Conservation (phyloP, 345 rosid genomes). For the Citrus reticulata region DNA sequence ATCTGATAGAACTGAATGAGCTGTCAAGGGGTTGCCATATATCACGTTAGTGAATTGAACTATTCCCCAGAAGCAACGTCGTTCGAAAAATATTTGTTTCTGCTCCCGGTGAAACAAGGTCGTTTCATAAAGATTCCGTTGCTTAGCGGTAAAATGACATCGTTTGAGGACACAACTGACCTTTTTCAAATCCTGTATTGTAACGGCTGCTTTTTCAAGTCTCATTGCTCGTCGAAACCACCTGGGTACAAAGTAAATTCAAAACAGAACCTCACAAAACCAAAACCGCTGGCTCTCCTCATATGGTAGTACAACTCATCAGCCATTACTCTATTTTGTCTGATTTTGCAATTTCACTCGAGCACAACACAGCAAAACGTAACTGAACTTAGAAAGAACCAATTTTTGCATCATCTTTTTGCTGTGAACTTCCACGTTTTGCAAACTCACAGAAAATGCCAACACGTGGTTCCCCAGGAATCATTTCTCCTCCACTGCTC, state of each 20-base stretch:
- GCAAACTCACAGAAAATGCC: neutral
- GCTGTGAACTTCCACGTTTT: neutral
- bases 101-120: neutral
- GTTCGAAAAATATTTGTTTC: neutral
- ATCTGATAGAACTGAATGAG: neutral
- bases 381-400: neutral
- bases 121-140: neutral
- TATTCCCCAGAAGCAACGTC: neutral
- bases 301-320: neutral
- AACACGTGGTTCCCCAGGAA: neutral
- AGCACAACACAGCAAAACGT: neutral
- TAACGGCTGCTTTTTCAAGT: neutral
- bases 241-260: neutral
- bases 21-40: neutral
- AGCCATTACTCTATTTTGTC: constrained; percentile 4
- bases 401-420: neutral
- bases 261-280: neutral
- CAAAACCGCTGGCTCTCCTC: neutral
- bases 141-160: neutral
- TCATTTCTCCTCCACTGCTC: neutral
- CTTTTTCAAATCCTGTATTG: neutral
- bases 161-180: neutral
- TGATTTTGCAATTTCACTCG: neutral
- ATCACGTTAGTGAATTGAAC: neutral
- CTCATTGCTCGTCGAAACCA: neutral